A percentile compares a stretch with the other conserved stretches of the same genome.
phyloP scores from a whole-genome alignment of 2,329 filamentous ascomycete genomes.

The Alternaria triticimaculans region DNA sequence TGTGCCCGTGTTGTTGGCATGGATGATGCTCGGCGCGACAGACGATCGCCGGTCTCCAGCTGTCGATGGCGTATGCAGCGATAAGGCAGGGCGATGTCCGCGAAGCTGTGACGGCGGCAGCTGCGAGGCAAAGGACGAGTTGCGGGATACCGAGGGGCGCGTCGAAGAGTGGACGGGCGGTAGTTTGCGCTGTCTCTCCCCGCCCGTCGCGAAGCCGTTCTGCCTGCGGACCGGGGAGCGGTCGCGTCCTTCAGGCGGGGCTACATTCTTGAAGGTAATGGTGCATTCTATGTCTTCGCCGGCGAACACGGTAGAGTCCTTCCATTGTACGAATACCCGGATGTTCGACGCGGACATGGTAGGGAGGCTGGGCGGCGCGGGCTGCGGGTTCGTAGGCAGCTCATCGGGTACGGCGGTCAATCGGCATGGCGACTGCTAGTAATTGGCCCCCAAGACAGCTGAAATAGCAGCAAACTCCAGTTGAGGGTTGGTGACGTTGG shows the following conservation, averaged over 20 bases:
- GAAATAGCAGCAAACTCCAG: constrained; percentile 7
- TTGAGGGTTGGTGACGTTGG: constrained; percentile 3
- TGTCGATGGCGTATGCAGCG: constrained; percentile 58
- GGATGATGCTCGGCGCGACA: constrained; percentile 24
- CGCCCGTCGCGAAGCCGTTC: constrained; percentile 46
- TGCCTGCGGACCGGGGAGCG: constrained; percentile 39
- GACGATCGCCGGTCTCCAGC: constrained; percentile 36
- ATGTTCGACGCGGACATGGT: constrained; percentile 67
- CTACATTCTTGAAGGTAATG: constrained; percentile 93
- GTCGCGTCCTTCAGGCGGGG: constrained; percentile 54
- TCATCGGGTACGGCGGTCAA: constrained; percentile 39
- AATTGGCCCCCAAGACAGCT: constrained; percentile 8
- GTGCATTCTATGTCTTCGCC: constrained; percentile 95
- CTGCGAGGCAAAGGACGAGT: constrained; percentile 45
- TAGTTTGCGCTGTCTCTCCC: constrained; percentile 49
- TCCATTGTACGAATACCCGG: constrained; percentile 94
- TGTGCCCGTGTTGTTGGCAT: constrained; percentile 33
- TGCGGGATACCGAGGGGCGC: constrained; percentile 43
- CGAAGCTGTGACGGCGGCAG: constrained; percentile 44
- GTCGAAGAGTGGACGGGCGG: constrained; percentile 47
- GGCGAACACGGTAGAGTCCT: constrained; percentile 91
- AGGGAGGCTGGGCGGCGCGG: constrained; percentile 32
- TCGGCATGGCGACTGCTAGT: constrained; percentile 36
- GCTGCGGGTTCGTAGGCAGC: constrained; percentile 35
- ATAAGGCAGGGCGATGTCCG: constrained; percentile 74